Evolutionary conservation across 305 asterid species (phyloP).

Genomic region (Ajuga reptans): DNA sequence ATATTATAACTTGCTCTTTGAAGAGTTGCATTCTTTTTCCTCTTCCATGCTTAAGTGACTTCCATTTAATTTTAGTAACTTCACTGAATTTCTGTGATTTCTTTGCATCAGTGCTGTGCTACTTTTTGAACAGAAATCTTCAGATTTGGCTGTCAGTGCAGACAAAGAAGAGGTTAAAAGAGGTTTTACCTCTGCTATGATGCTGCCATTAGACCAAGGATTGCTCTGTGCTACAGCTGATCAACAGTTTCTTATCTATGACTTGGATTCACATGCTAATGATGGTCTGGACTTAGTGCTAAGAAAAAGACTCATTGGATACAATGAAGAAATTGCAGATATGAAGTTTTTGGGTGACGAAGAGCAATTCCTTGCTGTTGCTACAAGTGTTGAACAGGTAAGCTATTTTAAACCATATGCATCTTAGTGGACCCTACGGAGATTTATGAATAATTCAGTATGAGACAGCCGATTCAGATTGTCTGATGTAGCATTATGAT

Average conservation of each 20-base stretch:
- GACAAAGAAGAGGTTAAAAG: constrained; percentile 68
- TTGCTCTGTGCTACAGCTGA: constrained; percentile 86
- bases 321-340: constrained; percentile 90
- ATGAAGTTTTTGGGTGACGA: constrained; percentile 93
- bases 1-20: neutral
- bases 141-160: constrained; percentile 61
- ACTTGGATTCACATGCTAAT: constrained; percentile 40
- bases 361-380: constrained; percentile 83
- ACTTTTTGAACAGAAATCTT: constrained; percentile 76
- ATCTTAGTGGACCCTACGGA: neutral
- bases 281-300: constrained; percentile 46
- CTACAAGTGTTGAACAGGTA: constrained; percentile 90
- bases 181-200: constrained; percentile 73
- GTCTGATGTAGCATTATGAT: neutral
- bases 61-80: neutral
- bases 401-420: constrained; percentile 15
- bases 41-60: neutral
- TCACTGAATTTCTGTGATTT: constrained; percentile 22
- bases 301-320: constrained; percentile 75
- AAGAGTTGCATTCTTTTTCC: constrained; percentile 2
- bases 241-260: constrained; percentile 87
- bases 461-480: constrained; percentile 4
- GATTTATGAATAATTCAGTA: neutral
- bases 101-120: constrained; percentile 54
- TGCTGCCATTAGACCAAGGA: constrained; percentile 71